Percentiles rank a stretch among this genome's conserved stretches.
Evolutionary conservation across 768 basidiomycete genomes (phyloP).

Genomic region (Podaxis pistillaris): DNA sequence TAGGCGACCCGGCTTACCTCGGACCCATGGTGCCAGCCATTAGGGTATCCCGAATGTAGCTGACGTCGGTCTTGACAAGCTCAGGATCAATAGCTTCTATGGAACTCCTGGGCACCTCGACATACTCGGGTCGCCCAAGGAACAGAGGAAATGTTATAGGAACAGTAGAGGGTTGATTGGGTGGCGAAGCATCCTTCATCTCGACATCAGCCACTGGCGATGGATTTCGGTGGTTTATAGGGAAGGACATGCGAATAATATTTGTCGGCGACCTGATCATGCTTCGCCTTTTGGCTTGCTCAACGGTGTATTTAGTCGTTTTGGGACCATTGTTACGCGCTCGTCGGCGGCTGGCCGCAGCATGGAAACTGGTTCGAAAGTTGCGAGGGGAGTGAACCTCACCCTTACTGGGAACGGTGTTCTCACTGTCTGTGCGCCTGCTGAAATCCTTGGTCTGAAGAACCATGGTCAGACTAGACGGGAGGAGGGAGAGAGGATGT

Average conservation of each 20-base stretch:
- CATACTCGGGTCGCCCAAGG: constrained; percentile 50
- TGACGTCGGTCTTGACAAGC: constrained; percentile 43
- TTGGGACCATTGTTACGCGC: constrained; percentile 28
- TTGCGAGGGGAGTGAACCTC: constrained; percentile 21
- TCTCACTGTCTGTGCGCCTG: constrained; percentile 19
- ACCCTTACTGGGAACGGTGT: constrained; percentile 8
- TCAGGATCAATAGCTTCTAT: constrained; percentile 50
- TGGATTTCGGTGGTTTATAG: constrained; percentile 17
- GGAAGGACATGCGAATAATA: constrained; percentile 26
- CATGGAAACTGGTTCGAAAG: constrained; percentile 20
- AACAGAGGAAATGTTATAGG: constrained; percentile 46
- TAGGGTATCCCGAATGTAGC: constrained; percentile 54
- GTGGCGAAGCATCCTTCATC: constrained; percentile 27
- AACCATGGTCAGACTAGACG: constrained; percentile 25
- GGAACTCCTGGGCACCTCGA: constrained; percentile 43
- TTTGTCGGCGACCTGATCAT: constrained; percentile 21
- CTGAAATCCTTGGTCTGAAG: constrained; percentile 19
- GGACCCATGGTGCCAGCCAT: constrained; percentile 4
- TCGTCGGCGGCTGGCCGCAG: constrained; percentile 39
- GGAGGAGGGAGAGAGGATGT: not conserved
- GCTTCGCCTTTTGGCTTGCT: constrained; percentile 38
- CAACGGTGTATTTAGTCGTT: constrained; percentile 32
- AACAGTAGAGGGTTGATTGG: constrained; percentile 16
- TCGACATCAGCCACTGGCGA: constrained; percentile 27
- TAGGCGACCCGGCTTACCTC: constrained; percentile 3